A percentile compares a stretch with the other conserved stretches of the same genome.
Evolutionary conservation across 352 stramenopile genomes (phyloP).

Genomic region (Phytophthora podocarpi): DNA sequence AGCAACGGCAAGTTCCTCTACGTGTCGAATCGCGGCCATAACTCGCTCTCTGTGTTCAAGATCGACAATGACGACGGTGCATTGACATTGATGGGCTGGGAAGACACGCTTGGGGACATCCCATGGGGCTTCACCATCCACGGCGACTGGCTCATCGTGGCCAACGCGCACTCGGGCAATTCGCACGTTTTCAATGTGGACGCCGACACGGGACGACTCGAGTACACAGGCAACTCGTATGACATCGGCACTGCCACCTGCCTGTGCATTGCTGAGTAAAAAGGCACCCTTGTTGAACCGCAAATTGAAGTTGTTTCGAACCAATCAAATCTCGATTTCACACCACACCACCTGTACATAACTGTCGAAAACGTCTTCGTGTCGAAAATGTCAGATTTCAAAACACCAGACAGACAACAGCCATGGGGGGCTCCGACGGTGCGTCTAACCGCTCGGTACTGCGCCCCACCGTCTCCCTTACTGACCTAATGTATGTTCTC

Average conservation of each 20-base stretch:
- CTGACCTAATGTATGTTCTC: neutral
- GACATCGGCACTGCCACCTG: conserved; percentile 34
- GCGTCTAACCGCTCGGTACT: conserved; percentile 3
- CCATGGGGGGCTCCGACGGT: conserved; percentile 69
- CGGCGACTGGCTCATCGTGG: conserved; percentile 50
- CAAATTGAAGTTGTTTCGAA: no score
- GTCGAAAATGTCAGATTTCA: neutral
- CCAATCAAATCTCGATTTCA: no score
- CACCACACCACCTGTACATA: neutral
- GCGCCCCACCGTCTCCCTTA: neutral
- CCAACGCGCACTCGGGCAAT: conserved; percentile 52
- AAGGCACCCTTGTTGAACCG: no score
- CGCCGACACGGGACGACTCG: conserved; percentile 32
- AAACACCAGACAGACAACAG: neutral
- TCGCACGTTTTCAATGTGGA: conserved; percentile 56
- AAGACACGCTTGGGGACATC: conserved; percentile 39
- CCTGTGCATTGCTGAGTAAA: no score
- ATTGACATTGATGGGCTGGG: conserved; percentile 36
- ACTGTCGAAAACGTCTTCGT: neutral
- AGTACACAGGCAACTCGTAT: conserved; percentile 39
- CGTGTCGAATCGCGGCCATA: conserved; percentile 57
- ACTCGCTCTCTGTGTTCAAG: conserved; percentile 56
- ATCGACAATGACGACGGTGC: conserved; percentile 28
- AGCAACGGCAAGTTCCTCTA: conserved; percentile 52
- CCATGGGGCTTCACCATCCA: conserved; percentile 50